Evolutionary conservation across 2,329 filamentous ascomycete species (phyloP), one percentile per base, ranked within the genome.

Genomic region (Arthrobotrys megalospora): DNA sequence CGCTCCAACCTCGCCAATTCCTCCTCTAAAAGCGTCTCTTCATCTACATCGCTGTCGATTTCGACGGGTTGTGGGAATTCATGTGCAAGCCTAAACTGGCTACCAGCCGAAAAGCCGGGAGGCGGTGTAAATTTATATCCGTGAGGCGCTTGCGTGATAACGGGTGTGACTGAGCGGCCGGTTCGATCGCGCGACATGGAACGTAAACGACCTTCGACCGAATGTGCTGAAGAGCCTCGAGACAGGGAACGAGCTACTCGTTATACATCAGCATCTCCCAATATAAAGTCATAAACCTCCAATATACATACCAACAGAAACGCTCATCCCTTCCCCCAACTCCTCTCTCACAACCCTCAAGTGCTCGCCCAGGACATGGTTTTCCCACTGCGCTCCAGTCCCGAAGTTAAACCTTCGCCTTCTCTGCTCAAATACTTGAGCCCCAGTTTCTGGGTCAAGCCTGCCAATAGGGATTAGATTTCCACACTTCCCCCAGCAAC

Each of bases 401-500:
- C 69, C 76, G 41, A 82, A 82, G 34, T 81, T 80, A 43, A 38
- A 41, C n/a, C 70, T 85, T 82, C 45, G 63, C 55, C 50, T 58
- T n/a, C 36, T 41, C 16, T 67, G 60, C 45, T 64, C 66, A 24
- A 53, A 76, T 38, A 41, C 52, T 48, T 36, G 62, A 52, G 52
- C 72, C 60, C 43, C 68, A 14, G 80, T 77, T 24, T 80, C 80
- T 12, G 80, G 80, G 52, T 79, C 80, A 36, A 80, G 80, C 63
- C 47, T 81, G 70, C 80, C 81, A 67, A 63, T 72, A 12, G 79
- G 75, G 8, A 77, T 75, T 16, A 79, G 21, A 7, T 63, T 79
- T 5, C 73, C 76, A 67, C 87, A 88, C 4, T 82, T 81, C 11
- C 81, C 82, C 87, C 87, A 88, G 12, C 83, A 82, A 80, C 87